Conservation (phyloP, 2,329 filamentous ascomycete species). For the Apiospora sp. region DNA sequence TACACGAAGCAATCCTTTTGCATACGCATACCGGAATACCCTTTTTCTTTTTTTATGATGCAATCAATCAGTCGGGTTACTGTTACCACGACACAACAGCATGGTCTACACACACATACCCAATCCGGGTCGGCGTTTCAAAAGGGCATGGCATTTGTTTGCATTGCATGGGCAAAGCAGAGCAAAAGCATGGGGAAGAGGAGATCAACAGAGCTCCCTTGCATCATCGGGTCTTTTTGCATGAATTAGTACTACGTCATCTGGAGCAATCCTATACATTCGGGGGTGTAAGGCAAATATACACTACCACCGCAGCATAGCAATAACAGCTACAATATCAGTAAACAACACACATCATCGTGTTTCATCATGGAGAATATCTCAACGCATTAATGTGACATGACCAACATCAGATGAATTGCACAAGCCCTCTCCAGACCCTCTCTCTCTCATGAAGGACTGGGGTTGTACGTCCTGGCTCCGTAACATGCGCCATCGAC, state of each 20-base stretch:
- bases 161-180: neutral
- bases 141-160: neutral
- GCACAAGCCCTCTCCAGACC: neutral
- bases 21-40: neutral
- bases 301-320: constrained; percentile 3
- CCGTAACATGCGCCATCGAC: constrained; percentile 36
- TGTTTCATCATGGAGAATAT: neutral
- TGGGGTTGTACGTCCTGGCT: neutral
- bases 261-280: constrained; percentile 7
- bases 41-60: neutral
- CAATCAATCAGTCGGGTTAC: neutral
- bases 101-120: constrained; percentile 10
- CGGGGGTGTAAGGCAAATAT: neutral
- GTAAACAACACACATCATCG: neutral
- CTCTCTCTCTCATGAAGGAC: neutral
- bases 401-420: neutral
- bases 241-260: constrained; percentile 1
- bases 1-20: constrained; percentile 12
- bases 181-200: constrained; percentile 2
- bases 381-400: neutral
- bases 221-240: constrained; percentile 1
- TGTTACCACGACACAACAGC: neutral
- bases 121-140: constrained; percentile 14
- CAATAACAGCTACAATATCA: constrained; percentile 7
- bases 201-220: neutral